Conservation (phyloP, 768 basidiomycete genomes). For the Gautieria morchelliformis region DNA sequence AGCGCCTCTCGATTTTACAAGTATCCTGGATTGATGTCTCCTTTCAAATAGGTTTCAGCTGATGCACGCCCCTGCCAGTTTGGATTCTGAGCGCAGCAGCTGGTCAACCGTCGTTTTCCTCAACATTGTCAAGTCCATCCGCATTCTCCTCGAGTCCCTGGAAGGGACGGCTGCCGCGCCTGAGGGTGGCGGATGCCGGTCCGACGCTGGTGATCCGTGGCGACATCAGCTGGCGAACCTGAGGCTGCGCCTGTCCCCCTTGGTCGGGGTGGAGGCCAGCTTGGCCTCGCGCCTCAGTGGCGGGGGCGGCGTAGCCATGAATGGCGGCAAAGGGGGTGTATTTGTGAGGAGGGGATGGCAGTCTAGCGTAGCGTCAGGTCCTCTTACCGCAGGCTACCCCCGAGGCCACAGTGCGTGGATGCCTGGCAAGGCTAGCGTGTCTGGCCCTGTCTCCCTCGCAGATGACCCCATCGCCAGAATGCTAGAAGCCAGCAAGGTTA, state of each 20-base stretch:
- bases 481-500: conserved; percentile 38
- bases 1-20: neutral
- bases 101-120: conserved; percentile 68
- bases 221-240: conserved; percentile 33
- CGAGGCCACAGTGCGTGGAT: neutral
- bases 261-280: conserved; percentile 50
- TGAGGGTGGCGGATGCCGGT: neutral
- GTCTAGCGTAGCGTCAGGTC: conserved; percentile 27
- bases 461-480: conserved; percentile 17
- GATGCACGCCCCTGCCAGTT: conserved; percentile 65
- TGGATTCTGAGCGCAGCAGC: conserved; percentile 59
- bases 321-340: conserved; percentile 64
- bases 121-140: conserved; percentile 63
- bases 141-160: conserved; percentile 55
- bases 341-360: conserved; percentile 81
- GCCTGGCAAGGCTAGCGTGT: neutral
- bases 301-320: conserved; percentile 54
- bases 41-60: conserved; percentile 41
- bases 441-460: neutral
- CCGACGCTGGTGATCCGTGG: neutral
- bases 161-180: conserved; percentile 23
- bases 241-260: conserved; percentile 47
- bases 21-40: neutral
- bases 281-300: conserved; percentile 59
- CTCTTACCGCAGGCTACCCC: neutral